phyloP scores from a whole-genome alignment of 306 rosid genomes.

The Echinosophora koreensis region DNA sequence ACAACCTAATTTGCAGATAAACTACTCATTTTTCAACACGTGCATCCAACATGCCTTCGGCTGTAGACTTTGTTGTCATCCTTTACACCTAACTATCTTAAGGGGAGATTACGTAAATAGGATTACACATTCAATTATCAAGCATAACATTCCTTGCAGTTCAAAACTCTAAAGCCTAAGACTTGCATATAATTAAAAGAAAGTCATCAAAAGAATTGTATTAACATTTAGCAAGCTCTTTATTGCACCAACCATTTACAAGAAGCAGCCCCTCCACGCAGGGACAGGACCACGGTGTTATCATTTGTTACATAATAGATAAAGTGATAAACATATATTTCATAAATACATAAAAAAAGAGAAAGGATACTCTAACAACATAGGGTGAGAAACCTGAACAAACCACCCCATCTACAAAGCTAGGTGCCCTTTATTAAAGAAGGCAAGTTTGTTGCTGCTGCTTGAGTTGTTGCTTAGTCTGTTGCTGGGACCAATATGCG shows the following conservation, averaged over 20 bases:
- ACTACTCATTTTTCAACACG: background rate
- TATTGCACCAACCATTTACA: constrained; percentile 54
- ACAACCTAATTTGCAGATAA: background rate
- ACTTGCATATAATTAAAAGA: background rate
- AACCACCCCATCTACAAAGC: constrained; percentile 31
- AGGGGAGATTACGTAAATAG: no score
- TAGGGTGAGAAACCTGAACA: constrained; percentile 46
- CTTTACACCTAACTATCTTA: background rate
- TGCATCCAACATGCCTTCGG: background rate
- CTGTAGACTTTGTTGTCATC: background rate
- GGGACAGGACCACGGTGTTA: constrained; percentile 37
- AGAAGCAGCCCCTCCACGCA: constrained; percentile 39
- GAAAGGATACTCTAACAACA: constrained; percentile 6
- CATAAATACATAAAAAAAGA: constrained; percentile 42
- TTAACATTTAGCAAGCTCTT: constrained; percentile 42
- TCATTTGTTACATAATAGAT: constrained; percentile 44
- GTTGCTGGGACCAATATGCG: constrained; percentile 86
- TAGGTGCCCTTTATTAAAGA: constrained; percentile 40
- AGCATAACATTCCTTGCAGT: no score
- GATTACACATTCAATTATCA: no score
- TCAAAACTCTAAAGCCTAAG: background rate
- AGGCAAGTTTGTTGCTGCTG: constrained; percentile 64
- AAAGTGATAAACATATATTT: constrained; percentile 39
- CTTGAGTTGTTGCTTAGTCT: constrained; percentile 77
- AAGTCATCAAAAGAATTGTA: constrained; percentile 26